Evolutionary conservation across 2,329 filamentous ascomycete genomes (phyloP), one percentile per base, ranked within the genome.

Genomic region (Hymenoscyphus salicellus): DNA sequence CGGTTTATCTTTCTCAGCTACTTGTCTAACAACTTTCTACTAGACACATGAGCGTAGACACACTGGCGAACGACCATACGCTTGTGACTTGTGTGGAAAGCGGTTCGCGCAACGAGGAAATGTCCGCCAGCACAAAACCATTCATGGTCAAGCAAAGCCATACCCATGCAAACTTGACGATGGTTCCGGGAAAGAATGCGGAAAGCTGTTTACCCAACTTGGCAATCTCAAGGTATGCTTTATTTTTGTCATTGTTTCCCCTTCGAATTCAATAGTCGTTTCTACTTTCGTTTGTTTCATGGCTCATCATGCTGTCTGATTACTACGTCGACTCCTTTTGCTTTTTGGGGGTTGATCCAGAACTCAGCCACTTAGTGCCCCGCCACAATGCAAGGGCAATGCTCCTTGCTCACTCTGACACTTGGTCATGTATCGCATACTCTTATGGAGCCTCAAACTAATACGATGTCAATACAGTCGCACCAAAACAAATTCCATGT

Each of bases 401-500:
- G 4, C 17, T 23, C 23, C 55, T 33, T 49, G 60, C 38, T 28
- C 33, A 57, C 52, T 26, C 23, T 32, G 32, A 38, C 32, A 3
- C 28, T 23, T 23, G 6, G n/a, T 43, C 32, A 49, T 26, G 46
- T 28, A 14, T 41, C 33, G 7, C 20, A 49, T 43, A 38, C 5
- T 20, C 36, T 32, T 36, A 38, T 33, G 56, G 30, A 23, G 8
- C 17, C 14, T 26, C n/a, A 62, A 60, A 60, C 66, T 69, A 46
- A 70, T 59, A 63, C 16, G 11, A 33, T 60, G 23, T 26, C 56
- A 17, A 43, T 41, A 55, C 65, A 92, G 89, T 91, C 90, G 2
- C 94, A 98, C 74, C 92, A 96, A 78, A 97, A 97, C 80, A 94
- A 93, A 74, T 97, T 96, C 75, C 94, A 98, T 77, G 84, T 86